phyloP scores from a whole-genome alignment of 108 stramenopile genomes.

The Nitzschia putrida region DNA sequence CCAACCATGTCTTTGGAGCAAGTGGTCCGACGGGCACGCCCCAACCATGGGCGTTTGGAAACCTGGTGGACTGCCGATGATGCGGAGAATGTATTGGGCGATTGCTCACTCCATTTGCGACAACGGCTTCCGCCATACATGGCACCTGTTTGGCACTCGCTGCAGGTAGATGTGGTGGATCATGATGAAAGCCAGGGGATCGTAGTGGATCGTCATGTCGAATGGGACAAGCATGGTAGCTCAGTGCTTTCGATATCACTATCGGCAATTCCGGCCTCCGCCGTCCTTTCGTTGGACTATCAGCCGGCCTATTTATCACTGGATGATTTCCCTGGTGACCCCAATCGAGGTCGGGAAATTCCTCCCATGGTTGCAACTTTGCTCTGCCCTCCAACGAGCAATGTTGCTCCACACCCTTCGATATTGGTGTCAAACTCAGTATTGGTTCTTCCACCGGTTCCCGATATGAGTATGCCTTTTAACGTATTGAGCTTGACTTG shows the following conservation, averaged over 20 bases:
- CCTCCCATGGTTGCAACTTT: slow-evolving; percentile 63
- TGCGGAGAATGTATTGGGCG: not conserved
- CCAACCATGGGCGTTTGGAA: slow-evolving; percentile 37
- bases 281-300: slow-evolving; percentile 61
- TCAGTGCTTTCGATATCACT: slow-evolving; percentile 8
- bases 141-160: slow-evolving; percentile 32
- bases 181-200: not conserved
- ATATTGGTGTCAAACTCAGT: slow-evolving; percentile 63
- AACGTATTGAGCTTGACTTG: slow-evolving; percentile 90
- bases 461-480: slow-evolving; percentile 95
- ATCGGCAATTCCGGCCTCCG: slow-evolving; percentile 30
- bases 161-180: not conserved
- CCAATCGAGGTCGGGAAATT: slow-evolving; percentile 78
- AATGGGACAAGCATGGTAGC: slow-evolving; percentile 25
- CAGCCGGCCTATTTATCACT: slow-evolving; percentile 71
- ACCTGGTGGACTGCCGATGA: slow-evolving; percentile 2
- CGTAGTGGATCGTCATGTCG: slow-evolving; percentile 1
- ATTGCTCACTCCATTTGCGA: slow-evolving; percentile 24
- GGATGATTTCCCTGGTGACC: slow-evolving; percentile 80
- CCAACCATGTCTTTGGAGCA: slow-evolving; percentile 11
- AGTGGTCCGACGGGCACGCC: slow-evolving; percentile 24
- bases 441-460: slow-evolving; percentile 77
- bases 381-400: slow-evolving; percentile 14
- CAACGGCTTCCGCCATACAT: slow-evolving; percentile 26
- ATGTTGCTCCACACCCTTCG: not conserved